Evolutionary conservation across 305 asterid species (phyloP), one percentile per base, ranked within the genome.

Genomic region (Rubia tinctorum): DNA sequence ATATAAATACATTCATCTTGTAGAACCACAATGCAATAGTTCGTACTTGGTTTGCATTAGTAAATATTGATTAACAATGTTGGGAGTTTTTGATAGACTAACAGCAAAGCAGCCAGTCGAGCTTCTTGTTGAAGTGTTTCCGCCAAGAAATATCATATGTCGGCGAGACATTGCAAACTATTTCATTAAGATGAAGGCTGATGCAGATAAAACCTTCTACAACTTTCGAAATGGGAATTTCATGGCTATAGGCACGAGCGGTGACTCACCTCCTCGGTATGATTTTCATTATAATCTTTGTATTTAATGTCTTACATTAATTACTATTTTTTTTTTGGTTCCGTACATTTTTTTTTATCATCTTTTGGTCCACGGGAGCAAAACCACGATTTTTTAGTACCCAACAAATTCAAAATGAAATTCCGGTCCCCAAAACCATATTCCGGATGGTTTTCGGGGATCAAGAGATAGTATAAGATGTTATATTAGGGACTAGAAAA

Each of bases 171-270:
- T 88, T 15, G 87, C 82, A 15, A 86, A 81, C 69, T 75, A 67
- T 58, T 87, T 80, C 71, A 81, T 86, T 13, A 82, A 84, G 17
- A 74, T 83, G 90, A 84, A 79, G 75, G 82, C 47, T 17, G 66
- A 71, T 12, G 30, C 88, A 17, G 91, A 91, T 64, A 76, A 88
- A 61, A 88, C 84, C n/a, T 77, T 84, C n/a, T 91, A 85, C 84
- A 76, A 80, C 78, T 86, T 87, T 72, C 78, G 81, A n/a, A 80
- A 78, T 71, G 86, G 85, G 42, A 86, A 85, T 77, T 89, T 86
- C 89, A 70, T 89, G 89, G 93, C 90, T 55, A 44, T 89, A 66
- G 82, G 95, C 1, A 89, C 80, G 72, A 81, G 79, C 49, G 84
- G 76, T 76, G 91, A 85, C 76, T 81, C 62, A 77, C 93, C 88